These are phyloP conservation scores for Neobulgaria alba DNA, from an alignment of 2,329 filamentous ascomycete genomes.

Conservation along the genomic window DNA sequence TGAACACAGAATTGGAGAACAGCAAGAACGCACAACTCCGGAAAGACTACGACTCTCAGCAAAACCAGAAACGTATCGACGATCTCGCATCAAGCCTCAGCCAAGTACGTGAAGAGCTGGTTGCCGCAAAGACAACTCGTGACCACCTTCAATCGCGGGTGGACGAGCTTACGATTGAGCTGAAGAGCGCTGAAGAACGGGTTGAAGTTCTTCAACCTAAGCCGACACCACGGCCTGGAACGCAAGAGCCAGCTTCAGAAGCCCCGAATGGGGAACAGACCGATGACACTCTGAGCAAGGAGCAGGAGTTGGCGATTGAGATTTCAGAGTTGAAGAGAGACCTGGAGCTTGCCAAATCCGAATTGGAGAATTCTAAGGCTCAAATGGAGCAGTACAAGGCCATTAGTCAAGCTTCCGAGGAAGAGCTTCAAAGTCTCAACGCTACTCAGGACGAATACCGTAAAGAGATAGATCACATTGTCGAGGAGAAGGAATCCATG, in stretches of 20 bases:
- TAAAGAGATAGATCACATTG: conserved; percentile 70
- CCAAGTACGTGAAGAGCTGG: conserved; percentile 76
- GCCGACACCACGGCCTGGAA: conserved; percentile 53
- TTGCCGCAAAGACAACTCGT: conserved; percentile 75
- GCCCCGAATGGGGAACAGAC: conserved; percentile 27
- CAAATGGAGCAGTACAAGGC: conserved; percentile 83
- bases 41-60: conserved; percentile 83
- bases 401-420: conserved; percentile 80
- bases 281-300: conserved; percentile 47
- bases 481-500: conserved; percentile 69
- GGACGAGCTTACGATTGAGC: conserved; percentile 79
- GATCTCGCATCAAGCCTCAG: conserved; percentile 76
- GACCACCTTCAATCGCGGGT: conserved; percentile 86
- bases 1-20: conserved; percentile 76
- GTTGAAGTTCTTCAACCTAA: conserved; percentile 74
- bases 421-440: conserved; percentile 71
- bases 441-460: conserved; percentile 78
- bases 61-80: conserved; percentile 85
- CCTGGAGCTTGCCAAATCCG: conserved; percentile 69
- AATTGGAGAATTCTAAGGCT: conserved; percentile 71
- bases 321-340: conserved; percentile 81
- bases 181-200: conserved; percentile 84
- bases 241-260: conserved; percentile 16
- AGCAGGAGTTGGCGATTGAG: conserved; percentile 77
- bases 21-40: conserved; percentile 72